Conservation (phyloP, 768 basidiomycete genomes). For the Tylopilus subfusipes region DNA sequence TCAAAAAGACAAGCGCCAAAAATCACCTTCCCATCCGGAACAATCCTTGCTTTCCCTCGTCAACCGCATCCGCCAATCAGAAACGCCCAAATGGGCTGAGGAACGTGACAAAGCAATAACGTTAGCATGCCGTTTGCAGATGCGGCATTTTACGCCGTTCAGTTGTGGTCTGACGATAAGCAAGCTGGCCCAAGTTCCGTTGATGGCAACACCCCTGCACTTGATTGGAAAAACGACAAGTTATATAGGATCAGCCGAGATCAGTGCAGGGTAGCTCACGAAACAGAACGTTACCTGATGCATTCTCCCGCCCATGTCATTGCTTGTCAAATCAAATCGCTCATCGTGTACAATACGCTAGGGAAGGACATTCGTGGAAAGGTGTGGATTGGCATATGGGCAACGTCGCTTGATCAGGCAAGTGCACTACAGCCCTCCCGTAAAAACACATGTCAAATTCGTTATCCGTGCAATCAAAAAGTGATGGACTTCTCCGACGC, state of each 20-base stretch:
- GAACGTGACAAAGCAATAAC: background rate
- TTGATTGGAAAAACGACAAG: conserved; percentile 14
- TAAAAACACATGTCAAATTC: background rate
- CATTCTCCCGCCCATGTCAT: background rate
- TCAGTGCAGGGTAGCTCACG: background rate
- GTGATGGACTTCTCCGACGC: conserved; percentile 6
- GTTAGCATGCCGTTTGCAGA: background rate
- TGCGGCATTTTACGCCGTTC: background rate
- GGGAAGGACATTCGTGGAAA: conserved; percentile 10
- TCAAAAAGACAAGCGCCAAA: background rate
- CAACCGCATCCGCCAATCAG: background rate
- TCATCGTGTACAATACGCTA: background rate
- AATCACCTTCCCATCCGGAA: background rate
- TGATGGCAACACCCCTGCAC: background rate
- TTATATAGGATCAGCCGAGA: background rate
- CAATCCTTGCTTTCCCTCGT: background rate
- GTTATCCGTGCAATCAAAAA: background rate
- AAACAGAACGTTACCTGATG: background rate
- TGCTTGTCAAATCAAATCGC: background rate
- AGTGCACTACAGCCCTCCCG: background rate
- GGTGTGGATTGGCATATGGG: background rate
- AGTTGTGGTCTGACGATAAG: background rate
- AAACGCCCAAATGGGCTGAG: background rate
- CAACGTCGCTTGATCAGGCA: background rate
- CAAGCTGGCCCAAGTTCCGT: background rate